Percentiles rank a stretch among this genome's conserved stretches.
These are phyloP conservation scores for Cercospora canescens DNA, from an alignment of 2,329 filamentous ascomycete genomes.

Conservation along the genomic window DNA sequence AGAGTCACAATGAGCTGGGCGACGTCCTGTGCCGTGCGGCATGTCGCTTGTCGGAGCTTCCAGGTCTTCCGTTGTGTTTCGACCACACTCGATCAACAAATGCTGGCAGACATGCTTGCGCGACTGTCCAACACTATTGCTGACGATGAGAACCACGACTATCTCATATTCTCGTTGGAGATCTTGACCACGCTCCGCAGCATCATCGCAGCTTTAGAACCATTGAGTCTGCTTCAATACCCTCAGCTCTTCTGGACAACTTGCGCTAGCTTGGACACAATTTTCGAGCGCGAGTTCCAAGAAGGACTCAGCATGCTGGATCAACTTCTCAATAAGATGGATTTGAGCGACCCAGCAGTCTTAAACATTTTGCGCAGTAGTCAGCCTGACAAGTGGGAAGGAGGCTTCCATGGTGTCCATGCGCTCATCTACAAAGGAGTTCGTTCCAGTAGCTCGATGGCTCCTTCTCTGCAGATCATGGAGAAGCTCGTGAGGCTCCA, in stretches of 20 bases:
- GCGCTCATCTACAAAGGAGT: conserved; percentile 87
- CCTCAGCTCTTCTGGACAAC: conserved; percentile 98
- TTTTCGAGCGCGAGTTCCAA: conserved; percentile 92
- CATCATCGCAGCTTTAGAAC: conserved; percentile 80
- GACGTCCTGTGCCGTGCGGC: conserved; percentile 91
- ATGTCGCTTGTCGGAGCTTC: conserved; percentile 94
- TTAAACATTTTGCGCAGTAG: conserved; percentile 72
- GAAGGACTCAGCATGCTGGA: conserved; percentile 91
- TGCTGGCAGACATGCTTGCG: conserved; percentile 96
- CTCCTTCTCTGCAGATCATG: conserved; percentile 73
- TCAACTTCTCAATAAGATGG: conserved; percentile 78
- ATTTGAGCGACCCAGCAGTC: conserved; percentile 70
- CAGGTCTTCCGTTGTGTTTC: conserved; percentile 95
- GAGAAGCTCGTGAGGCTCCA: conserved; percentile 78
- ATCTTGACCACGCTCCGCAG: conserved; percentile 92
- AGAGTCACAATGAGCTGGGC: conserved; percentile 91
- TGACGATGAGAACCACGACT: conserved; percentile 82
- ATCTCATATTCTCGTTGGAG: conserved; percentile 96
- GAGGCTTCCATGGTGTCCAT: conserved; percentile 82
- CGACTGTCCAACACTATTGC: conserved; percentile 95
- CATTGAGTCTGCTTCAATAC: conserved; percentile 79
- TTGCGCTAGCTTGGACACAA: conserved; percentile 92
- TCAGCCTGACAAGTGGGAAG: conserved; percentile 85
- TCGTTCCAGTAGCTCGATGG: conserved; percentile 79
- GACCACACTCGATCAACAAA: conserved; percentile 83